Evolutionary conservation across 306 rosid species (phyloP).

Genomic region (Prunus dulcis): DNA sequence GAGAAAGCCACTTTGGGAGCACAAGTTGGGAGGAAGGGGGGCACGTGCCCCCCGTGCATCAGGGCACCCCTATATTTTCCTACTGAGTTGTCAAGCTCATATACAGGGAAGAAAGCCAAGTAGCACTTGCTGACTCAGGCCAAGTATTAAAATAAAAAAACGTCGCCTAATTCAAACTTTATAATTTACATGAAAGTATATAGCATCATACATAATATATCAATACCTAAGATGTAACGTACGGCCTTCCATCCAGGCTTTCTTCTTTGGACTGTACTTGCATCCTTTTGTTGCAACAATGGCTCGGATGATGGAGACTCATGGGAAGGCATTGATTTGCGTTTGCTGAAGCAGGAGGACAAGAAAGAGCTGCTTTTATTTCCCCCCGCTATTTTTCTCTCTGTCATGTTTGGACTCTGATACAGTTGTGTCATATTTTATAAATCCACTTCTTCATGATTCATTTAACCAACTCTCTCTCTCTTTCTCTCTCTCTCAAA

Average conservation of each 20-base stretch:
- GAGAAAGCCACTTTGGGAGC: neutral
- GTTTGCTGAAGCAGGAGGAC: conserved; percentile 1
- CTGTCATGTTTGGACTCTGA: neutral
- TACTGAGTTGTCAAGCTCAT: neutral
- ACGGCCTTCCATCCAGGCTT: conserved; percentile 13
- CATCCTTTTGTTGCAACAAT: neutral
- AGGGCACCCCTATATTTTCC: neutral
- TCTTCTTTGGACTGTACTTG: neutral
- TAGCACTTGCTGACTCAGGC: neutral
- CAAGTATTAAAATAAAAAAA: neutral
- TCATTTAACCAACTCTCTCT: too few species aligned
- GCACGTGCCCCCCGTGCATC: neutral
- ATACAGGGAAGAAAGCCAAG: neutral
- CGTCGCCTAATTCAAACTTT: too few species aligned
- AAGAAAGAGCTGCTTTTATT: neutral
- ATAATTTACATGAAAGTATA: too few species aligned
- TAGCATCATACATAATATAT: too few species aligned
- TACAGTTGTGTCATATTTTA: neutral
- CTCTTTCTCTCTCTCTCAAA: too few species aligned
- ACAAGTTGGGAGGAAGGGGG: neutral
- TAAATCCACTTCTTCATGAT: too few species aligned
- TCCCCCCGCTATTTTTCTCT: neutral
- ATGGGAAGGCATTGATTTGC: neutral
- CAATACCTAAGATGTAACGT: conserved; percentile 10
- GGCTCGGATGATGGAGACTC: neutral